Percentiles rank a stretch among this genome's conserved stretches.
Evolutionary conservation across 2,329 filamentous ascomycete genomes (phyloP).

Genomic region (Dryadomyces quercus-mongolicae): DNA sequence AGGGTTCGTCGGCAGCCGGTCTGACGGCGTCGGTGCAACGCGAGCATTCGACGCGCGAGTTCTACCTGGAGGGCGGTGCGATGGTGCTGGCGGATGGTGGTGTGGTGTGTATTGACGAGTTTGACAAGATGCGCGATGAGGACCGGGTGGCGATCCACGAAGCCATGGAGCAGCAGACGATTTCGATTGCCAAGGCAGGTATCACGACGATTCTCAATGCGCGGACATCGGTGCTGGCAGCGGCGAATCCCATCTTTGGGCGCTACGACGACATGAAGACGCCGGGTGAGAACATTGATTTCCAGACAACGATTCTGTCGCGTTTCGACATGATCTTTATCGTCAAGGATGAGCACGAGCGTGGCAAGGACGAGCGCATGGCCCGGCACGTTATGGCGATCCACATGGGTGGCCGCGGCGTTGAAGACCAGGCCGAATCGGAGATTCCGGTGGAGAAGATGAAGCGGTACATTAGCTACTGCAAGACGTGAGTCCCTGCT

Average conservation of each 20-base stretch:
- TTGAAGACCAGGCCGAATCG: slow-evolving; percentile 71
- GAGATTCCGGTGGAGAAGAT: slow-evolving; percentile 94
- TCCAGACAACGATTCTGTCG: slow-evolving; percentile 94
- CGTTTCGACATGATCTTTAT: slow-evolving; percentile 99
- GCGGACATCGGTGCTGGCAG: slow-evolving; percentile 85
- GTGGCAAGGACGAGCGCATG: slow-evolving; percentile 81
- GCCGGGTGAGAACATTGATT: slow-evolving; percentile 97
- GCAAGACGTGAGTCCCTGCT: slow-evolving; percentile 62
- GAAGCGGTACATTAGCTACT: slow-evolving; percentile 95
- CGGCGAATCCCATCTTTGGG: slow-evolving; percentile 94
- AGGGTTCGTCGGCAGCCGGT: slow-evolving; percentile 95
- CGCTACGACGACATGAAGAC: slow-evolving; percentile 97
- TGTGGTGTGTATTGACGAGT: slow-evolving; percentile 97
- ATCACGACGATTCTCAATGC: slow-evolving; percentile 98
- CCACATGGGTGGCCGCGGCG: slow-evolving; percentile 79
- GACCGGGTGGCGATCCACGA: slow-evolving; percentile 97
- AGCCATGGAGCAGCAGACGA: slow-evolving; percentile 99
- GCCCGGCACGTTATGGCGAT: slow-evolving; percentile 96
- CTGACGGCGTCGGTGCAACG: slow-evolving; percentile 93
- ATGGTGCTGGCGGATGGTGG: slow-evolving; percentile 97
- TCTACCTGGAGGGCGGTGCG: slow-evolving; percentile 94
- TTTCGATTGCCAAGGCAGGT: slow-evolving; percentile 95
- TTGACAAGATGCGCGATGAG: slow-evolving; percentile 99
- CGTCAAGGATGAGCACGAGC: slow-evolving; percentile 87
- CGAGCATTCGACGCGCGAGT: slow-evolving; percentile 83